Percentiles rank a stretch among this genome's conserved stretches.
phyloP scores from a whole-genome alignment of 208 protist genomes.

The Trypanosoma melophagium region DNA sequence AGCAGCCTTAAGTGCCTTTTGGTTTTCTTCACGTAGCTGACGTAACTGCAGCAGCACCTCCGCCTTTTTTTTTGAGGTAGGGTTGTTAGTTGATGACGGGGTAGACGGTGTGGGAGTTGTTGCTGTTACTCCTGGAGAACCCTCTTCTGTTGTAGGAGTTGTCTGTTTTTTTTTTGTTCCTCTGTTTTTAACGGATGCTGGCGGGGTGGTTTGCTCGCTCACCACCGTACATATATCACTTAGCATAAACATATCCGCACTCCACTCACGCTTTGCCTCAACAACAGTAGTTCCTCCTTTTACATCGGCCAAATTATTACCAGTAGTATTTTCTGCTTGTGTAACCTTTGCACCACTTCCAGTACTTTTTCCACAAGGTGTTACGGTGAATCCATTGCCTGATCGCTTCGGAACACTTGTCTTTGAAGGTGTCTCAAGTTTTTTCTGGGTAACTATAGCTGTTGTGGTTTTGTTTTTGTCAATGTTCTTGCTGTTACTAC shows the following conservation, averaged over 20 bases:
- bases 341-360: neutral
- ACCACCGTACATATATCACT: conserved; percentile 20
- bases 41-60: conserved; percentile 49
- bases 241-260: conserved; percentile 21
- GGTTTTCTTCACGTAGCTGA: conserved; percentile 61
- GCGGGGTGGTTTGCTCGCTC: conserved; percentile 16
- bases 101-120: neutral
- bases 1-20: conserved; percentile 46
- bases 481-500: neutral
- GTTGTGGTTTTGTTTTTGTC: neutral
- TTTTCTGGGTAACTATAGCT: neutral
- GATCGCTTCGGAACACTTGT: neutral
- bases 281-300: neutral
- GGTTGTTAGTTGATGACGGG: neutral
- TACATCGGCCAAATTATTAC: neutral
- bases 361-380: neutral
- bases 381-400: conserved; percentile 4
- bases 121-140: neutral
- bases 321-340: neutral
- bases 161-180: neutral
- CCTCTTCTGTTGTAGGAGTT: neutral
- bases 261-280: conserved; percentile 33
- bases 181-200: neutral
- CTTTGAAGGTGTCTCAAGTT: neutral
- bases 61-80: conserved; percentile 12